Conservation (phyloP, 176 grass and related monocot species). For the Poa pratensis region DNA sequence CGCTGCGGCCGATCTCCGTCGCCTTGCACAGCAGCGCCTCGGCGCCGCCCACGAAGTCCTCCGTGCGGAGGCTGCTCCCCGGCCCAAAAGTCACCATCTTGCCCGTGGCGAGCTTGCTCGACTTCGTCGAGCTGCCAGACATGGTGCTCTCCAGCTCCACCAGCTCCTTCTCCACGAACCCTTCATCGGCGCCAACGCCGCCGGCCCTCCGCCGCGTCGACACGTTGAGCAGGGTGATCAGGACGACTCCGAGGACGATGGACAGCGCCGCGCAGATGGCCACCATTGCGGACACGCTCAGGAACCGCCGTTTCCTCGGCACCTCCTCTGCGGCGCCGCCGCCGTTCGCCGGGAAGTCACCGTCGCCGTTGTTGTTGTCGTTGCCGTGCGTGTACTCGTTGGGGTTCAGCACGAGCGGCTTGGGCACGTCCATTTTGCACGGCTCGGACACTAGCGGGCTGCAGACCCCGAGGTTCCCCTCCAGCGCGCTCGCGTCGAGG, state of each 20-base stretch:
- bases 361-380: constrained; percentile 37
- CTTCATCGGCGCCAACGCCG: not conserved
- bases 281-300: constrained; percentile 84
- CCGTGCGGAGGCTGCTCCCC: constrained; percentile 59
- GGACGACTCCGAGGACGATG: constrained; percentile 61
- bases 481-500: constrained; percentile 79
- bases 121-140: constrained; percentile 46
- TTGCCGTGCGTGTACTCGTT: constrained; percentile 64
- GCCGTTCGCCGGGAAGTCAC: no score
- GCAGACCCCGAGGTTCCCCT: constrained; percentile 96
- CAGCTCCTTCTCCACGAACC: constrained; percentile 49
- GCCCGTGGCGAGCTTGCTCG: constrained; percentile 56
- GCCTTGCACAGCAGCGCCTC: constrained; percentile 83
- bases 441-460: constrained; percentile 75
- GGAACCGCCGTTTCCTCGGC: constrained; percentile 53
- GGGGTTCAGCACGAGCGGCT: constrained; percentile 89
- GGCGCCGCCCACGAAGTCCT: constrained; percentile 73
- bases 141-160: constrained; percentile 60
- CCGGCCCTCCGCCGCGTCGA: constrained; percentile 54
- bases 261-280: constrained; percentile 79
- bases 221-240: constrained; percentile 75
- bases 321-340: not conserved
- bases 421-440: constrained; percentile 88
- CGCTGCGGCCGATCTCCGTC: constrained; percentile 67
- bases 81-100: constrained; percentile 85